Evolutionary conservation across 192 early-diverging fungal species (phyloP), one percentile per base, ranked within the genome.

Genomic region (Funneliformis mosseae): DNA sequence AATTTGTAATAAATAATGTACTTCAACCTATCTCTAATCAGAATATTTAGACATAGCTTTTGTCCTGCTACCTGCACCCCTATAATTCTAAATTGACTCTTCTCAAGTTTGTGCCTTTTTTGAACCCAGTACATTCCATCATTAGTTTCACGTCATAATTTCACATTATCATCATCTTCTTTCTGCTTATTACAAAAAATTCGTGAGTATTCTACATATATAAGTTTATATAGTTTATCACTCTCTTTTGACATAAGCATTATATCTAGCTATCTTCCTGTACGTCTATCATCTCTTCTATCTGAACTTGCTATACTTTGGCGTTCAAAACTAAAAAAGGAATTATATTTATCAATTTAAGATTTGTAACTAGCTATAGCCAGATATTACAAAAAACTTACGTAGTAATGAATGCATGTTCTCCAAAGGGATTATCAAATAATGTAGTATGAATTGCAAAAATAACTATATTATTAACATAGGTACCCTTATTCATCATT

Each of bases 291-390:
- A 18, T 23, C 73, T 23, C 16, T 74, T 50, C 46, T 43, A 74
- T 74, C 48, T 6, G 41, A 18, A 50, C 73, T 74, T 38, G 73
- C 73, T 41, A 55, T 74, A 50, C 73, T 74, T 74, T 74, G 73
- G 0, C 73, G 46, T 42, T 74, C 73, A 2, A 43, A 38, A 72
- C 70, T 72, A 72, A 72, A 48, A 46, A 48, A 48, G 46, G 0
- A 48, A 48, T 48, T 3, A 33, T 33, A 33, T 33, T 33, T 33
- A 33, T 33, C 46, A 48, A 48, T 48, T 48, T 48, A 48, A 48
- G 1, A 48, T 48, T 48, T 11, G 1, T 16, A 48, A 48, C 46
- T 48, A 12, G 46, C 46, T 48, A 48, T 48, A 48, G 46, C 46
- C 11, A 48, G 0, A 48, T 16, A 48, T 48, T 48, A 2, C 10